Evolutionary conservation across 768 basidiomycete genomes (phyloP).

Genomic region (Trametes meyenii): DNA sequence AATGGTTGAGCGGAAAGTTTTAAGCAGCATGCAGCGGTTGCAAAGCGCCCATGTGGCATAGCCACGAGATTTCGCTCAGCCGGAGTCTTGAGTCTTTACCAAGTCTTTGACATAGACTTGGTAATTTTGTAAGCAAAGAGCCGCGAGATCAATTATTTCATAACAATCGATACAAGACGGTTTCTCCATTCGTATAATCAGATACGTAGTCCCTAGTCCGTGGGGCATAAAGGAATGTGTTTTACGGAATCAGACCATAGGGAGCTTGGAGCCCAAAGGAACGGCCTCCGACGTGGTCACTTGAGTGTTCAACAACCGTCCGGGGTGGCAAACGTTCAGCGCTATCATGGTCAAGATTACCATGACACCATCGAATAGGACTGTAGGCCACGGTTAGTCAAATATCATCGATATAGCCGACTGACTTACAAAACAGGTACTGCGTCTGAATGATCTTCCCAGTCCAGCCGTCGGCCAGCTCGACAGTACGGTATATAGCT

Average conservation of each 20-base stretch:
- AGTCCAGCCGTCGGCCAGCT: neutral
- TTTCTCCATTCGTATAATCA: neutral
- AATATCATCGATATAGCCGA: too few relatives aligned
- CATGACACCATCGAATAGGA: conserved; percentile 4
- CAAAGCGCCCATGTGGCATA: too few relatives aligned
- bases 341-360: conserved; percentile 2
- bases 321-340: conserved; percentile 9
- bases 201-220: neutral
- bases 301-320: neutral
- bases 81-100: too few relatives aligned
- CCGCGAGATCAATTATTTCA: too few relatives aligned
- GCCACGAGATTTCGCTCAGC: too few relatives aligned
- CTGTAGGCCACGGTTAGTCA: neutral
- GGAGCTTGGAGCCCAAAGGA: neutral
- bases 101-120: too few relatives aligned
- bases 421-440: neutral
- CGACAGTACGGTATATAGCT: neutral
- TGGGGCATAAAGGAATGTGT: neutral
- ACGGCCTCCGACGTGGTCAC: neutral
- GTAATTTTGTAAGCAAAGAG: too few relatives aligned
- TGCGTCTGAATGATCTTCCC: conserved; percentile 2
- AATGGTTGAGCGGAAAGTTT: too few relatives aligned
- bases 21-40: too few relatives aligned
- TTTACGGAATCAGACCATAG: neutral
- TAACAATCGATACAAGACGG: neutral